A percentile compares a stretch with the other conserved stretches of the same genome.
Conservation (phyloP, 2,329 filamentous ascomycete genomes). For the Fonsecaea pedrosoi region DNA sequence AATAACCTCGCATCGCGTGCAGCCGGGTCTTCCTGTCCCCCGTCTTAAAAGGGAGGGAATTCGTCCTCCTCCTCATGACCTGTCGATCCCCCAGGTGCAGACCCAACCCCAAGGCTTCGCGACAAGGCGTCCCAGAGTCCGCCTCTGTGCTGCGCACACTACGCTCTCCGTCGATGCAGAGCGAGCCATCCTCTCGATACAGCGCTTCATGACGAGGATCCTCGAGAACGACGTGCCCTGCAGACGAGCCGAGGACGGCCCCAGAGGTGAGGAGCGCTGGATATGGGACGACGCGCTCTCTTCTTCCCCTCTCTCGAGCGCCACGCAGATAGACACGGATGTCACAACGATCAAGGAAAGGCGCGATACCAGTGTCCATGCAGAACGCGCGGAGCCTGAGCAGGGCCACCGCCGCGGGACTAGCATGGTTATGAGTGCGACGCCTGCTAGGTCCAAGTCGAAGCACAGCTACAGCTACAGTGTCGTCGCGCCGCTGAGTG, state of each 20-base stretch:
- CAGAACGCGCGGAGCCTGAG: background rate
- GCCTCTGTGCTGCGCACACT: conserved; percentile 34
- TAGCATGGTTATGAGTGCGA: background rate
- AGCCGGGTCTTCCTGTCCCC: background rate
- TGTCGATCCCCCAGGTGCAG: background rate
- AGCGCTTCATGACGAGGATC: conserved; percentile 31
- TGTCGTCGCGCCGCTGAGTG: conserved; percentile 24
- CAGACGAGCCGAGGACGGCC: conserved; percentile 12
- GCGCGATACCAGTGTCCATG: background rate
- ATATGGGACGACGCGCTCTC: conserved; percentile 31
- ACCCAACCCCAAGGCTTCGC: background rate
- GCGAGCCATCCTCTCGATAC: conserved; percentile 28
- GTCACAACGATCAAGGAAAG: background rate
- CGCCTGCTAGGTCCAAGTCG: background rate
- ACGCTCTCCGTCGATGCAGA: conserved; percentile 34
- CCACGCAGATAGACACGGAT: background rate
- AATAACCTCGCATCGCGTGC: background rate
- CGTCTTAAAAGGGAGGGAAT: background rate
- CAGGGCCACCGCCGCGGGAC: background rate
- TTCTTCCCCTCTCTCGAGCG: background rate
- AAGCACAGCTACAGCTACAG: conserved; percentile 15
- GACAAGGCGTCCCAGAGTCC: conserved; percentile 17
- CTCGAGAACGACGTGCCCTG: conserved; percentile 29
- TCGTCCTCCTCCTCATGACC: too few relatives aligned
- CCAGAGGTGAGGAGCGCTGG: conserved; percentile 32